Evolutionary conservation across 345 rosid species (phyloP).

Genomic region (Psidium guajava): DNA sequence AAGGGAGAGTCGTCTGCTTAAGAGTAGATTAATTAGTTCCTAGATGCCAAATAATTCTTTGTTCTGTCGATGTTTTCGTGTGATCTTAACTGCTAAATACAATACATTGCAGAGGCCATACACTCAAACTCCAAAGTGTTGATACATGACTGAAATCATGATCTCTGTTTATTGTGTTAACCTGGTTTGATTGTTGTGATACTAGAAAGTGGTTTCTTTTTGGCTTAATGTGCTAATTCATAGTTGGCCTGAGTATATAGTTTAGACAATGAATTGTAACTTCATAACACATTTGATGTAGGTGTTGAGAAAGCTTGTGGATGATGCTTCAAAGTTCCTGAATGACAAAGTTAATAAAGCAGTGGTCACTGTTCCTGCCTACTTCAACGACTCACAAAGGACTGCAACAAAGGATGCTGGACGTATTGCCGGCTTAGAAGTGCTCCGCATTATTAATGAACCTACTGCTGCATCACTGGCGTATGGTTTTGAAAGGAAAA

Average conservation of each 20-base stretch:
- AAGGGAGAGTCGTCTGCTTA: neutral
- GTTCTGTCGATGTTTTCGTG: neutral
- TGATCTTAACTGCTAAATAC: neutral
- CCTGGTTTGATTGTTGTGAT: neutral
- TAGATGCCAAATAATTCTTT: neutral
- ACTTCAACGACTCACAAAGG: constrained; percentile 82
- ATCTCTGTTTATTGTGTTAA: neutral
- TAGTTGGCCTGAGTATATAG: neutral
- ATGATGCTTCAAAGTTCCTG: constrained; percentile 87
- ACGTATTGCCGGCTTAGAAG: constrained; percentile 68
- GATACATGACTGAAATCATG: neutral
- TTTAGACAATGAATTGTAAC: neutral
- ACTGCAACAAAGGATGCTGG: constrained; percentile 99
- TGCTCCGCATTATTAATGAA: constrained; percentile 90
- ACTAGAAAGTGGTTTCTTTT: neutral
- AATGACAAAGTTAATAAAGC: constrained; percentile 75
- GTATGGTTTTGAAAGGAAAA: constrained; percentile 92
- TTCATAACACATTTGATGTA: neutral
- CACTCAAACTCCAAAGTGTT: neutral
- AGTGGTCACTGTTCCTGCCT: constrained; percentile 75
- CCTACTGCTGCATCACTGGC: constrained; percentile 99
- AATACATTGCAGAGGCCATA: neutral
- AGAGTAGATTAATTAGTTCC: neutral
- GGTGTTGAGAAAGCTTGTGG: constrained; percentile 94
- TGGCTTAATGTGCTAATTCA: neutral